These are phyloP conservation scores for Stereocaulon alpinum DNA, from an alignment of 495 filamentous ascomycete genomes.

Conservation along the genomic window DNA sequence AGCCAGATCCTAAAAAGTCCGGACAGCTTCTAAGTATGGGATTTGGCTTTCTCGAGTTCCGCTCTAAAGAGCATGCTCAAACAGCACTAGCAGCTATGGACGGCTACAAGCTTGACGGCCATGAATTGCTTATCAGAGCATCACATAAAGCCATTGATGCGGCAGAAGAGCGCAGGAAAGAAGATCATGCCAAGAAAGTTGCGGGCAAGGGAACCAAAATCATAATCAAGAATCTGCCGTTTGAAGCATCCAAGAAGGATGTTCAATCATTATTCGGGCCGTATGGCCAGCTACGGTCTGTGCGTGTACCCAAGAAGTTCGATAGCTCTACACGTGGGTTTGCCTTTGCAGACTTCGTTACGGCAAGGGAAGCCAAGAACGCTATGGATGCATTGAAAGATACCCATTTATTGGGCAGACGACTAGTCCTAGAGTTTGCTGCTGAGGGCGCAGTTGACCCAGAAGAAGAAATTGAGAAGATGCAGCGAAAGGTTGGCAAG, in stretches of 20 bases:
- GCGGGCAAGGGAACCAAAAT: slow-evolving; percentile 74
- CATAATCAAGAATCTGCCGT: slow-evolving; percentile 96
- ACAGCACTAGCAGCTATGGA: slow-evolving; percentile 77
- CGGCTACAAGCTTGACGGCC: slow-evolving; percentile 71
- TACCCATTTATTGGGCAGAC: slow-evolving; percentile 84
- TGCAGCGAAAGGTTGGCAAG: slow-evolving; percentile 85
- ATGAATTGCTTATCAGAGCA: slow-evolving; percentile 70
- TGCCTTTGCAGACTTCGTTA: slow-evolving; percentile 93
- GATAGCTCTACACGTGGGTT: slow-evolving; percentile 80
- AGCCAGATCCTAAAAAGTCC: slow-evolving; percentile 72
- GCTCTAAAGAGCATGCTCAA: slow-evolving; percentile 61
- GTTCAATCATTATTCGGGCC: slow-evolving; percentile 71
- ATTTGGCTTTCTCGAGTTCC: slow-evolving; percentile 90
- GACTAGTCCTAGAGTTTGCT: slow-evolving; percentile 83
- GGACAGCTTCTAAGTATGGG: slow-evolving; percentile 87
- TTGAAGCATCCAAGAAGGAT: slow-evolving; percentile 89
- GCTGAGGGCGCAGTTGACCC: slow-evolving; percentile 76
- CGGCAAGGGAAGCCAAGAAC: slow-evolving; percentile 82
- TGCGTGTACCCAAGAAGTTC: slow-evolving; percentile 91
- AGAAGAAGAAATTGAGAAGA: slow-evolving; percentile 89
- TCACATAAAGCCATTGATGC: slow-evolving; percentile 80
- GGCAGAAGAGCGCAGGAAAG: slow-evolving; percentile 69
- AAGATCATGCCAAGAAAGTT: slow-evolving; percentile 68
- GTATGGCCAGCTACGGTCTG: slow-evolving; percentile 84
- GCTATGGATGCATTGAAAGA: slow-evolving; percentile 83